Percentiles rank a stretch among this genome's conserved stretches.
Evolutionary conservation across 192 early-diverging fungal genomes (phyloP).

Genomic region (Linnemannia schmuckeri): DNA sequence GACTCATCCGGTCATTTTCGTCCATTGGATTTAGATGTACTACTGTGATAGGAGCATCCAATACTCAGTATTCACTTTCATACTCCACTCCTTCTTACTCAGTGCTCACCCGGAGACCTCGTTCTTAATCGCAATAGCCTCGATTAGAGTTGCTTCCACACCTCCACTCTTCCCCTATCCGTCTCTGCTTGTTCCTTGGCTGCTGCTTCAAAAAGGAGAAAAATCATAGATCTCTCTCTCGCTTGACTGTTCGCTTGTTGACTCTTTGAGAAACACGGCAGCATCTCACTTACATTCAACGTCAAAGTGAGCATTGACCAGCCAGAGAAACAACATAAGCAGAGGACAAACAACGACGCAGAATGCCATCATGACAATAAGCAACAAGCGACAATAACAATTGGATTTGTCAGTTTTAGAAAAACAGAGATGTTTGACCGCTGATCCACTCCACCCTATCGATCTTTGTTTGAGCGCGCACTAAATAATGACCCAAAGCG

Average conservation of each 20-base stretch:
- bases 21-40: not conserved
- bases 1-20: not conserved
- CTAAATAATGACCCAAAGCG: not conserved
- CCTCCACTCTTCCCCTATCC: not conserved
- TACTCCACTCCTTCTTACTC: not conserved
- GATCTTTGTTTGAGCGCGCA: not conserved
- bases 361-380: not conserved
- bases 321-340: not conserved
- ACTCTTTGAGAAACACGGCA: not conserved
- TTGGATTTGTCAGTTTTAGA: not conserved
- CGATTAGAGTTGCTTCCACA: not conserved
- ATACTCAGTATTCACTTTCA: too few relatives aligned
- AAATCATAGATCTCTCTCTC: not conserved
- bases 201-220: not conserved
- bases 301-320: not conserved
- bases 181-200: not conserved
- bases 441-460: not conserved
- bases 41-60: not conserved
- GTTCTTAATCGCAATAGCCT: slow-evolving; percentile 1
- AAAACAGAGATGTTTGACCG: not conserved
- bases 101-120: not conserved
- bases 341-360: not conserved
- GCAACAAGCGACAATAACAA: not conserved
- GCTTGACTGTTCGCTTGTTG: not conserved
- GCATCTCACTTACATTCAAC: not conserved